Evolutionary conservation across 331 rosid genomes (phyloP).

Genomic region (Rosa hybrid): DNA sequence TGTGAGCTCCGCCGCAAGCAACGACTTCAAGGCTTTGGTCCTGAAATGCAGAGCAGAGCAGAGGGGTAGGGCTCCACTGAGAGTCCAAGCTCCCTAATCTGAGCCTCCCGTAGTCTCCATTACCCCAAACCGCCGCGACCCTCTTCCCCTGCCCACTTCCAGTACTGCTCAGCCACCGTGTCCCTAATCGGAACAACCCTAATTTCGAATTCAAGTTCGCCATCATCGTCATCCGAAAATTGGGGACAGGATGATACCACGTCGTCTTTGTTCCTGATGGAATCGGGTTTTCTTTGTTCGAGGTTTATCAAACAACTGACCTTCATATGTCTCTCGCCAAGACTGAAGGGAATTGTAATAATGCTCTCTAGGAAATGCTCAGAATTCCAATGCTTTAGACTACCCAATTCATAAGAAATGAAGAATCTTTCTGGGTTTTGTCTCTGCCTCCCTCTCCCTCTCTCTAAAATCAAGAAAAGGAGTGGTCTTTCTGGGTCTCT

Average conservation of each 20-base stretch:
- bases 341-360: no score
- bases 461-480: slow-evolving; percentile 23
- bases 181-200: not conserved
- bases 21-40: slow-evolving; percentile 44
- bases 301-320: no score
- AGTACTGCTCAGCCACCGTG: slow-evolving; percentile 36
- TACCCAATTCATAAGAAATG: not conserved
- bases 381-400: not conserved
- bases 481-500: slow-evolving; percentile 29
- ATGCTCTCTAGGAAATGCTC: no score
- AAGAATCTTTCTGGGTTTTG: slow-evolving; percentile 2
- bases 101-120: slow-evolving; percentile 72
- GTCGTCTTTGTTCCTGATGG: not conserved
- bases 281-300: no score
- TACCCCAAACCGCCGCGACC: slow-evolving; percentile 73
- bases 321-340: no score
- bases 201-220: not conserved
- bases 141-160: slow-evolving; percentile 36
- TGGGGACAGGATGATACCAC: not conserved
- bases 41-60: slow-evolving; percentile 40
- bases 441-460: not conserved
- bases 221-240: not conserved
- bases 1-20: slow-evolving; percentile 87
- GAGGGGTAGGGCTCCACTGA: slow-evolving; percentile 59
- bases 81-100: slow-evolving; percentile 64